phyloP scores from a whole-genome alignment of 306 rosid species.

The Gastrolobium bilobum region DNA sequence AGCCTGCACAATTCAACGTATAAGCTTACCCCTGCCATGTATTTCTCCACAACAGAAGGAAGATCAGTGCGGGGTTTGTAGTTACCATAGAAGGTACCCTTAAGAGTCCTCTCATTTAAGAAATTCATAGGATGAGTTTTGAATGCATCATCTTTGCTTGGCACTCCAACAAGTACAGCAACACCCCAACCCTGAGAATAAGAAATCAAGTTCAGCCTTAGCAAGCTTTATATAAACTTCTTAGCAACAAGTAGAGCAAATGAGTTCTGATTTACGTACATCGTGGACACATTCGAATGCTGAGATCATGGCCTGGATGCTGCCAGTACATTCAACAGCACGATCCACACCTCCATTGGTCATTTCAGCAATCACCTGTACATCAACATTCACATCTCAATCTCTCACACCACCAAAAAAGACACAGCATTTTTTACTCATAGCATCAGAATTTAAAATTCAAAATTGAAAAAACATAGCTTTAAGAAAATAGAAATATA shows the following conservation, averaged over 20 bases:
- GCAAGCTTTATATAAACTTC: background rate
- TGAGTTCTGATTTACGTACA: slow-evolving; percentile 49
- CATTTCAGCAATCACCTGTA: slow-evolving; percentile 83
- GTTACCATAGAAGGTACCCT: slow-evolving; percentile 94
- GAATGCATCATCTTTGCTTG: slow-evolving; percentile 85
- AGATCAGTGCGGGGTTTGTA: slow-evolving; percentile 87
- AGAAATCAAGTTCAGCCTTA: slow-evolving; percentile 23
- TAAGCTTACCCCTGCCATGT: slow-evolving; percentile 68
- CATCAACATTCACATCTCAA: slow-evolving; percentile 42
- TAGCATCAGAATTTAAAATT: background rate
- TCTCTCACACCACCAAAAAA: background rate
- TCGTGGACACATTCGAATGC: slow-evolving; percentile 97
- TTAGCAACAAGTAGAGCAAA: background rate
- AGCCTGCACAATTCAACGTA: background rate
- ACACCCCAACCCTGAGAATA: slow-evolving; percentile 87
- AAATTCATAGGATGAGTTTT: slow-evolving; percentile 81
- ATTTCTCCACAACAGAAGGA: slow-evolving; percentile 78
- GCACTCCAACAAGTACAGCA: slow-evolving; percentile 95
- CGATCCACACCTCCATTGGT: slow-evolving; percentile 93
- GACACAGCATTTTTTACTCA: background rate
- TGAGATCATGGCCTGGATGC: slow-evolving; percentile 88
- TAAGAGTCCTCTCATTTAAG: slow-evolving; percentile 83
- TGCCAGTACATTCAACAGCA: slow-evolving; percentile 89
- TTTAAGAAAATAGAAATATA: background rate
- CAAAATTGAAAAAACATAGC: background rate